A percentile compares a stretch with the other conserved stretches of the same genome.
Conservation (phyloP, 2,329 filamentous ascomycete species). For the Apiospora phragmitis region DNA sequence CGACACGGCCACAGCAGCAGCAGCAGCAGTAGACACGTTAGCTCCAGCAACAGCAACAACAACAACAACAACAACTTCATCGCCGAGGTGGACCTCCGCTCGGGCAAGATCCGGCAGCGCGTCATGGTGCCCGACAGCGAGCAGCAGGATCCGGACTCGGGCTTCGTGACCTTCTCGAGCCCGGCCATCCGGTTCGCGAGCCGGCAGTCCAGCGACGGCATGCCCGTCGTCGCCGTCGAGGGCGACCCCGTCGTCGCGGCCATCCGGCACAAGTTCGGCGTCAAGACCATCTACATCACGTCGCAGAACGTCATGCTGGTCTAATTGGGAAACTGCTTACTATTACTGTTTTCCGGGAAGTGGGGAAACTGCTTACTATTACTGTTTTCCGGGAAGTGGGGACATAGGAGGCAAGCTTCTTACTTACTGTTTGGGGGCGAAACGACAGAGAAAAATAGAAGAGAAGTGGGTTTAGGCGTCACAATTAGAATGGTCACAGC, state of each 20-base stretch:
- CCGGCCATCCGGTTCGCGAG: conserved; percentile 27
- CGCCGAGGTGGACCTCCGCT: conserved; percentile 27
- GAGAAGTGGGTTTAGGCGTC: neutral
- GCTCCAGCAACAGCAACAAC: neutral
- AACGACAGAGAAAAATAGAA: neutral
- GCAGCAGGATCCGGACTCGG: conserved; percentile 19
- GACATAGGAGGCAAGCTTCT: neutral
- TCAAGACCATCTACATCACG: conserved; percentile 25
- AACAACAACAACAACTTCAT: conserved; percentile 23
- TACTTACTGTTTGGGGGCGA: neutral
- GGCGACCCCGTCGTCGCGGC: conserved; percentile 22
- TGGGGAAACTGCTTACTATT: neutral
- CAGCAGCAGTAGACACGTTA: neutral
- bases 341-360: neutral
- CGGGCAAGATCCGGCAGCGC: conserved; percentile 27
- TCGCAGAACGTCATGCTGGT: conserved; percentile 27
- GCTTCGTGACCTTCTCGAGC: conserved; percentile 26
- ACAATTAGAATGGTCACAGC: neutral
- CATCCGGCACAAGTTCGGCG: conserved; percentile 23
- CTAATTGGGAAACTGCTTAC: neutral
- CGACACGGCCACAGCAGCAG: neutral
- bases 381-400: neutral
- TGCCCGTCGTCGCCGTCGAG: conserved; percentile 24
- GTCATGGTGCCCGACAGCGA: conserved; percentile 26
- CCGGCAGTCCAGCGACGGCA: conserved; percentile 23